Evolutionary conservation across 371 early-diverging fungal genomes (phyloP).

Genomic region (Fennellomyces sp.): DNA sequence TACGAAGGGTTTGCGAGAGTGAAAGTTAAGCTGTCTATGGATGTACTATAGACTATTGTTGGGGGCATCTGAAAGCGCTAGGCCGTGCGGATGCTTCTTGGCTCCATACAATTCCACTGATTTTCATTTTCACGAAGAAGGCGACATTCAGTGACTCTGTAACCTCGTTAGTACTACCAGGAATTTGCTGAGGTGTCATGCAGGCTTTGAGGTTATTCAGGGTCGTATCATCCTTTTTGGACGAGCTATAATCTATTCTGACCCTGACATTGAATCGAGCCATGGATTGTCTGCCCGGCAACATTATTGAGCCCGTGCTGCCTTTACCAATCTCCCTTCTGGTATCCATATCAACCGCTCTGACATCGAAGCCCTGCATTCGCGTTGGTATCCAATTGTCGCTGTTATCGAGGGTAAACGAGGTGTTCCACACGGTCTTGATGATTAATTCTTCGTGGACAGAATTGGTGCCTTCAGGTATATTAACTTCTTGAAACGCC

Average conservation of each 20-base stretch:
- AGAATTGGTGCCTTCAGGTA: not conserved
- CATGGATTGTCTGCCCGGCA: conserved; percentile 5
- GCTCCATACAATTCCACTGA: too few species aligned
- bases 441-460: not conserved
- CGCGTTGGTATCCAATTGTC: conserved; percentile 32
- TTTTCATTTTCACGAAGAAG: too few species aligned
- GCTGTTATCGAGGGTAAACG: conserved; percentile 20
- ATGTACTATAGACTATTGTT: too few species aligned
- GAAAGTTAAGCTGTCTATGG: too few species aligned
- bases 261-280: conserved; percentile 8
- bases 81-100: too few species aligned
- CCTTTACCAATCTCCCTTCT: conserved; percentile 18
- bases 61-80: too few species aligned
- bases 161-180: too few species aligned
- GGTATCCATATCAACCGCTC: conserved; percentile 11
- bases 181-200: too few species aligned
- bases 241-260: conserved; percentile 15
- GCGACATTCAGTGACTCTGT: too few species aligned
- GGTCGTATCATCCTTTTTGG: conserved; percentile 8
- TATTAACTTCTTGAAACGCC: conserved; percentile 16
- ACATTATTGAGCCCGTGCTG: conserved; percentile 15
- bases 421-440: conserved; percentile 21
- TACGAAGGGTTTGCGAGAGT: too few species aligned
- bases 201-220: not conserved
- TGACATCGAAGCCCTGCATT: conserved; percentile 14